Conservation (phyloP, 83 land plant species). For the Diphasiastrum complanatum region DNA sequence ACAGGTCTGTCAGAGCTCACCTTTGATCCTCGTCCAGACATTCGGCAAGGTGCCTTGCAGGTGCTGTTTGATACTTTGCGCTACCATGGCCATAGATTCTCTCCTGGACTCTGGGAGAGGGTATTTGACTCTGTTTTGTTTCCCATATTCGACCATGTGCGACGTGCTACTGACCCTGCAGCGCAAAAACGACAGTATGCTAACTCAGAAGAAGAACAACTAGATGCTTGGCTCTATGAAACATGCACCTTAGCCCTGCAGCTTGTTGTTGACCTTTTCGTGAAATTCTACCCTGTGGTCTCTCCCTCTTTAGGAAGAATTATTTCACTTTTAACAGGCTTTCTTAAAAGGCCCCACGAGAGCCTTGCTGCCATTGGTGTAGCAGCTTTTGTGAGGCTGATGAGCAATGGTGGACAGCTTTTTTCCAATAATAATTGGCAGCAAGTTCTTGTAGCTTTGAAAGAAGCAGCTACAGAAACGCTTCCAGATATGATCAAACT, state of each 20-base stretch:
- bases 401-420: slow-evolving; percentile 83
- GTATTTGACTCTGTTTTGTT: slow-evolving; percentile 62
- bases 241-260: slow-evolving; percentile 95
- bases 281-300: slow-evolving; percentile 81
- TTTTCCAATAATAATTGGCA: slow-evolving; percentile 88
- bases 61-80: slow-evolving; percentile 86
- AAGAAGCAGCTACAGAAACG: slow-evolving; percentile 78
- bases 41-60: slow-evolving; percentile 84
- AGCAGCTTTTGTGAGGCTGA: slow-evolving; percentile 93
- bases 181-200: slow-evolving; percentile 39
- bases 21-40: slow-evolving; percentile 80
- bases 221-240: slow-evolving; percentile 98
- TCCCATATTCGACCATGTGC: slow-evolving; percentile 64
- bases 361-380: slow-evolving; percentile 98
- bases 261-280: slow-evolving; percentile 94
- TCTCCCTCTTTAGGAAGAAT: slow-evolving; percentile 75
- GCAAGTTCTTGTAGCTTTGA: slow-evolving; percentile 66
- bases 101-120: slow-evolving; percentile 59
- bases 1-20: slow-evolving; percentile 85
- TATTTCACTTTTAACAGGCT: slow-evolving; percentile 63
- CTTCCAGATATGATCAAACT: slow-evolving; percentile 69
- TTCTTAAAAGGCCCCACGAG: slow-evolving; percentile 92
- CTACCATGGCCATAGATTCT: slow-evolving; percentile 89
- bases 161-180: slow-evolving; percentile 76
- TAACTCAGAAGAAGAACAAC: slow-evolving; percentile 41